These are phyloP conservation scores for Sistotremastrum niveocremeum DNA, from an alignment of 768 basidiomycete genomes.

Conservation along the genomic window DNA sequence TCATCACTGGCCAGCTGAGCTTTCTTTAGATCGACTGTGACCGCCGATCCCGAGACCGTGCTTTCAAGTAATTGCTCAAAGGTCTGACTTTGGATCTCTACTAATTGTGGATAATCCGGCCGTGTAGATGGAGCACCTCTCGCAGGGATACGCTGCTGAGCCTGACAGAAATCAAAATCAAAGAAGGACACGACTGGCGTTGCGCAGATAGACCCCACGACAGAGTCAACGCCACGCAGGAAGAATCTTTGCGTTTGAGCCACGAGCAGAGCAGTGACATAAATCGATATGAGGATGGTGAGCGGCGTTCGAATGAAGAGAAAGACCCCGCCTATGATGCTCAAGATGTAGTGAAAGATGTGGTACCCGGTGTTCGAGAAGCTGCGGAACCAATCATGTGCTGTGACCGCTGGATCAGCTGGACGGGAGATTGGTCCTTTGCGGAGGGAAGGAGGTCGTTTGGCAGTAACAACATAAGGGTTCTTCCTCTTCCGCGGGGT, in stretches of 20 bases:
- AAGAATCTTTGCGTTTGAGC: slow-evolving; percentile 14
- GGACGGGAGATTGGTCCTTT: no score
- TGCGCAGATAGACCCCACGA: slow-evolving; percentile 45
- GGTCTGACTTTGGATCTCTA: slow-evolving; percentile 44
- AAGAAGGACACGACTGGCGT: slow-evolving; percentile 44
- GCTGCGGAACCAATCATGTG: no score
- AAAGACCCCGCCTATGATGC: slow-evolving; percentile 34
- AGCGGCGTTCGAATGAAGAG: slow-evolving; percentile 42
- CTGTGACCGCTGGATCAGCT: no score
- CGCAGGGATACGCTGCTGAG: slow-evolving; percentile 6
- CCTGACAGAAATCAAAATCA: slow-evolving; percentile 24
- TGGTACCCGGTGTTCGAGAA: slow-evolving; percentile 3
- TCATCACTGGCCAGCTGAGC: slow-evolving; percentile 68
- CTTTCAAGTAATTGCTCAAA: slow-evolving; percentile 53
- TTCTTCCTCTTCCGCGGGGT: no score
- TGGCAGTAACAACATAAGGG: no score
- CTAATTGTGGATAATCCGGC: slow-evolving; percentile 50
- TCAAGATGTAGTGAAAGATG: slow-evolving; percentile 28
- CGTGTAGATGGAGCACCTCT: slow-evolving; percentile 18
- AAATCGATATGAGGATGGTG: slow-evolving; percentile 36
- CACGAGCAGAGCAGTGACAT: slow-evolving; percentile 33
- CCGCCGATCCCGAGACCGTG: slow-evolving; percentile 39
- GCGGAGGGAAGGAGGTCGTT: no score
- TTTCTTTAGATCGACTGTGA: slow-evolving; percentile 59
- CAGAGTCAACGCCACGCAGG: slow-evolving; percentile 28